phyloP scores from a whole-genome alignment of 148 eudicot species.

The Silene latifolia region DNA sequence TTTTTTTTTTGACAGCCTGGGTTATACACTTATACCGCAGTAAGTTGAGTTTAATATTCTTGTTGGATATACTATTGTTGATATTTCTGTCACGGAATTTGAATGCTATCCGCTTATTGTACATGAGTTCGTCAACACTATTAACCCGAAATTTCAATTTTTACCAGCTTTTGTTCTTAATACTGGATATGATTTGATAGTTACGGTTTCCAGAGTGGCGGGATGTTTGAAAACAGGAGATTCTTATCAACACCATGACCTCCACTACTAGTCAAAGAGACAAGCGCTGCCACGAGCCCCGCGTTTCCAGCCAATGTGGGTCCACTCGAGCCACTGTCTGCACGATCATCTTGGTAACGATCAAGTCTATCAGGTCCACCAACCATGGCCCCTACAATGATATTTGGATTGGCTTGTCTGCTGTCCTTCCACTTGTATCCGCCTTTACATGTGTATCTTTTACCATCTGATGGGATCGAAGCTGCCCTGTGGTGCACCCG shows the following conservation, averaged over 20 bases:
- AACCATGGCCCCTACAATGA: conserved; percentile 63
- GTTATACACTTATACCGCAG: too few relatives aligned
- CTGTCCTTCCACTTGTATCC: conserved; percentile 55
- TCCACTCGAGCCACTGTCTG: conserved; percentile 37
- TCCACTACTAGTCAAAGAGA: conserved; percentile 51
- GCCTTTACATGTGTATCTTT: conserved; percentile 50
- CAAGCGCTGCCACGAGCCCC: conserved; percentile 73
- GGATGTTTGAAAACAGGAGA: conserved; percentile 50
- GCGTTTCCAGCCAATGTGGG: conserved; percentile 75
- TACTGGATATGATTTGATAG: too few relatives aligned
- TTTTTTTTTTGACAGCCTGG: too few relatives aligned
- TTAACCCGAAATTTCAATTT: too few relatives aligned
- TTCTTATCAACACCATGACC: conserved; percentile 53
- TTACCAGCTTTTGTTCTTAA: too few relatives aligned
- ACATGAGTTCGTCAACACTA: too few relatives aligned
- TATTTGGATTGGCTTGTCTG: conserved; percentile 49
- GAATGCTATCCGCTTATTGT: too few relatives aligned
- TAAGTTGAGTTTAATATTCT: too few relatives aligned
- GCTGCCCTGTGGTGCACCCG: conserved; percentile 74
- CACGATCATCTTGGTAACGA: conserved; percentile 37
- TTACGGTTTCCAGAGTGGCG: conserved; percentile 27
- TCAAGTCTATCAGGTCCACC: conserved; percentile 65
- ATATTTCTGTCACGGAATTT: too few relatives aligned
- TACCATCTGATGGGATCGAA: conserved; percentile 45
- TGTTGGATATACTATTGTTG: too few relatives aligned